Evolutionary conservation across 2,329 filamentous ascomycete genomes (phyloP).

Genomic region (Apiospora koreana): DNA sequence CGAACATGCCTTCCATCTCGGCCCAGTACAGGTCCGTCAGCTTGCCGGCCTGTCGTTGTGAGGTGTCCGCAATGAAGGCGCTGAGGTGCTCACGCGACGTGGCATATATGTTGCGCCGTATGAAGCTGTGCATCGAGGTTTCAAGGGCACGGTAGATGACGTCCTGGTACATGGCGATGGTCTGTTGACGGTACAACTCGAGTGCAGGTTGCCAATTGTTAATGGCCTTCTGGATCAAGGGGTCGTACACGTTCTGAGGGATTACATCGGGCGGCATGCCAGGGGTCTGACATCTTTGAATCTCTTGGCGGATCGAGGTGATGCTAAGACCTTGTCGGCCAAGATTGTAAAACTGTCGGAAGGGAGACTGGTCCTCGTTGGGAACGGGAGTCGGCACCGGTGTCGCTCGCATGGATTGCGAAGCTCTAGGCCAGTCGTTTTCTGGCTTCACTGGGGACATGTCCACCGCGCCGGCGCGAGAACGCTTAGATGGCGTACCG

Average conservation of each 20-base stretch:
- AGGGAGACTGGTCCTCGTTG: slow-evolving; percentile 27
- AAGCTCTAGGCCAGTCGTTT: neutral
- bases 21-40: slow-evolving; percentile 50
- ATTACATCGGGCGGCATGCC: slow-evolving; percentile 58
- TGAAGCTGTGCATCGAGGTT: slow-evolving; percentile 46
- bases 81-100: slow-evolving; percentile 45
- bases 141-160: slow-evolving; percentile 50
- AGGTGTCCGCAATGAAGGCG: slow-evolving; percentile 44
- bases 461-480: slow-evolving; percentile 26
- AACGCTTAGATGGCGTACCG: slow-evolving; percentile 24
- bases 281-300: slow-evolving; percentile 53
- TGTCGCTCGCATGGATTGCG: neutral
- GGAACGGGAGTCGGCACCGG: neutral
- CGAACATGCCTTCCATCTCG: slow-evolving; percentile 58
- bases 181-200: slow-evolving; percentile 46
- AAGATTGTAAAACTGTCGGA: slow-evolving; percentile 39
- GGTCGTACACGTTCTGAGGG: slow-evolving; percentile 60
- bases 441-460: neutral
- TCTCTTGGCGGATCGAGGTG: slow-evolving; percentile 53
- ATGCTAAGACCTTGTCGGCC: slow-evolving; percentile 48
- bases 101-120: slow-evolving; percentile 52
- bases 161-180: slow-evolving; percentile 48
- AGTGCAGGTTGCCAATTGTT: slow-evolving; percentile 59
- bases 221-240: slow-evolving; percentile 58
- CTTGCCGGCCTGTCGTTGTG: slow-evolving; percentile 35